Conservation (phyloP, 805 yeast genomes). For the fission yeast (Schizosaccharomyces pombe) region DNA sequence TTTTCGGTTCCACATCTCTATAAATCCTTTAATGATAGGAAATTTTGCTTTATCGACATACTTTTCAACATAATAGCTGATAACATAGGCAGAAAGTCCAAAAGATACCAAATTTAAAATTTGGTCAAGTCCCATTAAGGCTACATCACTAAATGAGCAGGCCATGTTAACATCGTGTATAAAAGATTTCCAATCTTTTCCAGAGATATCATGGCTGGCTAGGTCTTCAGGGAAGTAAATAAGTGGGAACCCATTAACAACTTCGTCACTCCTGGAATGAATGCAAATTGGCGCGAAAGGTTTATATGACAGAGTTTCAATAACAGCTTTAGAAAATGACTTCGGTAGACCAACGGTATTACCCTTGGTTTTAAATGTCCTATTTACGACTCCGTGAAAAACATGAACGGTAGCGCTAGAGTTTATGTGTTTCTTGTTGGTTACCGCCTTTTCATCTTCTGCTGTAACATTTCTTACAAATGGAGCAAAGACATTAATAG, state of each 20-base stretch:
- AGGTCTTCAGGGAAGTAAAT: not conserved
- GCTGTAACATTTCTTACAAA: not conserved
- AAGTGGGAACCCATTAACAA: not conserved
- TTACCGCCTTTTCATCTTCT: not conserved
- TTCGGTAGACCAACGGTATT: not conserved
- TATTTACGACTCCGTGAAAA: not conserved
- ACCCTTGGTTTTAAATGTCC: not conserved
- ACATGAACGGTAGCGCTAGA: not conserved
- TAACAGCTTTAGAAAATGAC: not conserved
- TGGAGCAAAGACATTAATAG: not conserved
- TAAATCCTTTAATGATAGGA: not conserved
- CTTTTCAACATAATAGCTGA: not conserved
- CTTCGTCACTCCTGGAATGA: not conserved
- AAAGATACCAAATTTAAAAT: not conserved
- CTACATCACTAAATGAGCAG: not conserved
- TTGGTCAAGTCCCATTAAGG: not conserved
- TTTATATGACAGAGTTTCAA: not conserved
- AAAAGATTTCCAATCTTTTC: not conserved
- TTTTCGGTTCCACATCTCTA: not conserved
- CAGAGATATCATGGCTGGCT: not conserved
- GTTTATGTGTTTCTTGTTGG: not conserved
- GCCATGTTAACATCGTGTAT: not conserved
- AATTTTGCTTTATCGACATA: not conserved
- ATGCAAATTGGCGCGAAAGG: not conserved
- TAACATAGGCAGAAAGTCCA: not conserved